Percentiles rank a stretch among this genome's conserved stretches.
Conservation (phyloP, 2,329 filamentous ascomycete species). For the Neonectria sp. region DNA sequence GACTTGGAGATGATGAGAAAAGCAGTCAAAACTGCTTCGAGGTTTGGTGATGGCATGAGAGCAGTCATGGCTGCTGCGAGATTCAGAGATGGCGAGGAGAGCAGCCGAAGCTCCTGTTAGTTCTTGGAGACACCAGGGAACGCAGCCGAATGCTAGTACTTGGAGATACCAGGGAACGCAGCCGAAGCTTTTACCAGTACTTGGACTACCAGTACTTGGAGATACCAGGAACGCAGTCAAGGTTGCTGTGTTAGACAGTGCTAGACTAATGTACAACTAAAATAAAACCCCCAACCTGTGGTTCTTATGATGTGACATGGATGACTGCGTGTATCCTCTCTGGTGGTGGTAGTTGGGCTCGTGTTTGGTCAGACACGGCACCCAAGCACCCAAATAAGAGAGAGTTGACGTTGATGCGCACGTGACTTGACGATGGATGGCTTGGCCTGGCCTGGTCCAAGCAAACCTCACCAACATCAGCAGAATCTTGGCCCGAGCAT, state of each 20-base stretch:
- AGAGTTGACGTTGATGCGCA: constrained; percentile 20
- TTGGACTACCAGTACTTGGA: neutral
- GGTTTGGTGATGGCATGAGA: neutral
- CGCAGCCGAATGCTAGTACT: too few relatives aligned
- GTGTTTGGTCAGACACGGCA: too few relatives aligned
- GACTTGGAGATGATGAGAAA: neutral
- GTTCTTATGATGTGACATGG: neutral
- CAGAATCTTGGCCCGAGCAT: constrained; percentile 30
- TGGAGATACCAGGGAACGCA: too few relatives aligned
- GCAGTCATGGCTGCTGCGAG: neutral
- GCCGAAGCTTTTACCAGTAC: too few relatives aligned
- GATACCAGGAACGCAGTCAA: neutral
- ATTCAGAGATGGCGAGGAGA: neutral
- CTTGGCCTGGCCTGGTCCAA: constrained; percentile 22
- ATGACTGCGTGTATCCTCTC: neutral
- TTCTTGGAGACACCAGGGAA: too few relatives aligned
- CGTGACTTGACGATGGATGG: constrained; percentile 46
- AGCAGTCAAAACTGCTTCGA: neutral
- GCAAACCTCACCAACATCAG: constrained; percentile 43
- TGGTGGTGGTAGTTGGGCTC: neutral
- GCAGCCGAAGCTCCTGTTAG: neutral
- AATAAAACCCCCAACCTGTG: neutral
- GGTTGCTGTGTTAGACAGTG: neutral
- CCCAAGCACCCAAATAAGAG: too few relatives aligned
- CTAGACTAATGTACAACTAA: neutral